These are phyloP conservation scores for Plasmodium gallinaceum DNA, from an alignment of 169 alveolate genomes.

Conservation along the genomic window DNA sequence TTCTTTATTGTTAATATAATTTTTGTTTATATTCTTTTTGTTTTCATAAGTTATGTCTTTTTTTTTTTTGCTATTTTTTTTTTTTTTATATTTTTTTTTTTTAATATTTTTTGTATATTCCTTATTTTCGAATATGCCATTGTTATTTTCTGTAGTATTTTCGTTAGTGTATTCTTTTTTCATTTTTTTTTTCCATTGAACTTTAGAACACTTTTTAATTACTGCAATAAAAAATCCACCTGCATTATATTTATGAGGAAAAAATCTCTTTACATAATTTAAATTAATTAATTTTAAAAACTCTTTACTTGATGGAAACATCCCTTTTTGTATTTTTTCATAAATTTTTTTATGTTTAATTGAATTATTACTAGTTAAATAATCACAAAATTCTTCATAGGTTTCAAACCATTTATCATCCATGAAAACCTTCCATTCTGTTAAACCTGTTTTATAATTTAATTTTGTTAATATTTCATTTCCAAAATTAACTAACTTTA, in stretches of 20 bases:
- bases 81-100: constrained; percentile 33
- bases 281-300: constrained; percentile 74
- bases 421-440: constrained; percentile 84
- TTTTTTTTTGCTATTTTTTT: constrained; percentile 24
- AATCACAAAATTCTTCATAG: constrained; percentile 50
- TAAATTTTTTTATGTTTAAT: constrained; percentile 61
- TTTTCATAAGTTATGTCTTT: neutral
- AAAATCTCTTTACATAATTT: constrained; percentile 90
- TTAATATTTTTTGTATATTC: constrained; percentile 42
- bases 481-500: constrained; percentile 89
- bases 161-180: constrained; percentile 27
- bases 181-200: constrained; percentile 69
- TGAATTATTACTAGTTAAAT: constrained; percentile 30
- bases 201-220: constrained; percentile 49
- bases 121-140: neutral
- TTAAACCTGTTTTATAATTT: constrained; percentile 82
- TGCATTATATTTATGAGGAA: constrained; percentile 96
- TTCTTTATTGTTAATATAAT: neutral
- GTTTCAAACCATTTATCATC: constrained; percentile 78
- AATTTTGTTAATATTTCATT: constrained; percentile 81
- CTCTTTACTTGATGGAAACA: constrained; percentile 78
- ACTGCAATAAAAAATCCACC: constrained; percentile 95
- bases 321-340: constrained; percentile 78
- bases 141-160: neutral
- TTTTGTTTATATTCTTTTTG: neutral